Evolutionary conservation across 805 yeast genomes (phyloP), one percentile per base, ranked within the genome.

Genomic region (Wilhelminamyces savonicus): DNA sequence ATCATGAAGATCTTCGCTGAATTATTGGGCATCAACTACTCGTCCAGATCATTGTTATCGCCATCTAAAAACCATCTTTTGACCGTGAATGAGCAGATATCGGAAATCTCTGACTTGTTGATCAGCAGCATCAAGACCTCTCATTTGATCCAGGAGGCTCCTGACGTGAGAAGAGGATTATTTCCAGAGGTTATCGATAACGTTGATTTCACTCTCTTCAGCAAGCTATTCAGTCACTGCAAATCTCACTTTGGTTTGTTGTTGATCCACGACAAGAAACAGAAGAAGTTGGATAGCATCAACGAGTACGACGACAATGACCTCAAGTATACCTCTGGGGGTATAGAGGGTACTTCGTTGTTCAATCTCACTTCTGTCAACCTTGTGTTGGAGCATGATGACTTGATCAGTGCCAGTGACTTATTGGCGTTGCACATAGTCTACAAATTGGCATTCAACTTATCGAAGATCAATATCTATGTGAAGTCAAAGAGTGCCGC

Each of bases 1-100:
- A 57, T 61, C 23, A 48, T 59, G 22, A 55, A 48, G 28, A 54
- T 57, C 2, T 59, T 60, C 31, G 48, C 59, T 27, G 55, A 57
- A 12, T 37, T 59, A 30, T 36, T 58, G 27, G 52, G 54, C 16
- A 44, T 56, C 26, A 39, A 41, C 13, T 47, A 48, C 32, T 26
- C 51, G 2, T 49, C 59, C 13, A 46, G 41, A 34, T 55, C 63
- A 13, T 44, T 60, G 14, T 46, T 60, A 23, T 46, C 62, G 1
- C 53, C 65, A 2, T 40, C 43, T 30, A 50, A 44, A 26, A 57
- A 56, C 30, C 55, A 48, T 30, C 39, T 55, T 12, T 43, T 48
- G 11, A 34, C 59, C 4, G 47, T 61, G 22, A 59, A 56, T 30
- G 62, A 57, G 25, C 59, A 53, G 32, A 40, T 59, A 5, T 21